phyloP scores from a whole-genome alignment of 768 basidiomycete genomes.

The Lanmaoa rubissima region DNA sequence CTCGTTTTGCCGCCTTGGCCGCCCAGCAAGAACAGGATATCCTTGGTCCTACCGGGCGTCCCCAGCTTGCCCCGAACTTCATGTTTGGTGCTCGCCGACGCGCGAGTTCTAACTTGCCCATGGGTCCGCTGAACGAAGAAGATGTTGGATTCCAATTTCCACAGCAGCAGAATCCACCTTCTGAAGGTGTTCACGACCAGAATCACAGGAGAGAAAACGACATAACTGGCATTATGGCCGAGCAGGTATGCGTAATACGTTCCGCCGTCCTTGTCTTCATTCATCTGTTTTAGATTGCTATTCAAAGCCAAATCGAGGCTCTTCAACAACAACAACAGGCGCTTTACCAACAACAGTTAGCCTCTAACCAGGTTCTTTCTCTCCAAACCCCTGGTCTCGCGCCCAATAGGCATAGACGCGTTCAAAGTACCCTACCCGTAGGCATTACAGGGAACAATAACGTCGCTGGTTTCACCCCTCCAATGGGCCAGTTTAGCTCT shows the following conservation, averaged over 20 bases:
- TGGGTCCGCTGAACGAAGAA: conserved; percentile 77
- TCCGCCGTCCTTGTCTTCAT: conserved; percentile 1
- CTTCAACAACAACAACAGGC: conserved; percentile 89
- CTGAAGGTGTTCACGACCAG: conserved; percentile 31
- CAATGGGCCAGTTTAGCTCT: conserved; percentile 67
- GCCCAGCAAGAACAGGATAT: conserved; percentile 65
- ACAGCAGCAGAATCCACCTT: conserved; percentile 50
- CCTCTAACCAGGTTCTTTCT: conserved; percentile 81
- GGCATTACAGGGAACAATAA: conserved; percentile 47
- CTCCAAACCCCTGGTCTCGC: conserved; percentile 75
- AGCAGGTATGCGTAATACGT: conserved; percentile 65
- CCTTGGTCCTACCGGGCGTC: conserved; percentile 74
- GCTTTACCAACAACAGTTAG: conserved; percentile 86
- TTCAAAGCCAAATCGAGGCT: conserved; percentile 88
- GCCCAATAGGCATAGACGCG: conserved; percentile 75
- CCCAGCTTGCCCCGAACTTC: conserved; percentile 88
- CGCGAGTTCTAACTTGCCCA: conserved; percentile 49
- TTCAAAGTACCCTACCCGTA: conserved; percentile 80
- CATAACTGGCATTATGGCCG: conserved; percentile 89
- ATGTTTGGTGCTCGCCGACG: conserved; percentile 75
- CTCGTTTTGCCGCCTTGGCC: conserved; percentile 81
- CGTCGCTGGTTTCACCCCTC: conserved; percentile 23
- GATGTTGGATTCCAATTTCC: conserved; percentile 83
- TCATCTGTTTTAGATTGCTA: conserved; percentile 59
- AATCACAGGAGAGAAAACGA: conserved; percentile 67